Conservation (phyloP, 345 rosid genomes). For the Rubroshorea leprosula region DNA sequence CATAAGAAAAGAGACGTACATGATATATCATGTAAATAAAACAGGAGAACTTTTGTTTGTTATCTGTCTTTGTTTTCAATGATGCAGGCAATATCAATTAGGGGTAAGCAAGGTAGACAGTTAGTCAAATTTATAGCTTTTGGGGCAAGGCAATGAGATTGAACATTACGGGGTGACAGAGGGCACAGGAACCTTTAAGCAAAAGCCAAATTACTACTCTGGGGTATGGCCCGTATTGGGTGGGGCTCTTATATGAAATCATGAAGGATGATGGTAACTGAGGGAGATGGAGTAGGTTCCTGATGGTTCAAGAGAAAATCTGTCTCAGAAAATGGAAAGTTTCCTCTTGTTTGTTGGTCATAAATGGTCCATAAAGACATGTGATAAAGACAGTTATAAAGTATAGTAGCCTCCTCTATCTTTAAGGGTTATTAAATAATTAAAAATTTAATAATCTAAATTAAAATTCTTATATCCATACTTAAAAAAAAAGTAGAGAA, state of each 20-base stretch:
- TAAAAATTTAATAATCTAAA: too few relatives aligned
- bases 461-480: too few relatives aligned
- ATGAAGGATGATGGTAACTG: background rate
- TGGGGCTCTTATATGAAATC: background rate
- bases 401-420: too few relatives aligned
- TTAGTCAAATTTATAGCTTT: background rate
- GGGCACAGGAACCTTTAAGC: background rate
- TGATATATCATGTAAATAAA: background rate
- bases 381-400: too few relatives aligned
- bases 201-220: background rate
- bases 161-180: background rate
- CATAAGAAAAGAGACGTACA: too few relatives aligned
- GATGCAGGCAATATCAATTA: background rate
- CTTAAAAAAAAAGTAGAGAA: too few relatives aligned
- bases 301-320: background rate
- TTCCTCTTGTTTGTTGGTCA: background rate
- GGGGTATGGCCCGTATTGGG: background rate
- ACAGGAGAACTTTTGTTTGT: background rate
- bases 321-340: background rate
- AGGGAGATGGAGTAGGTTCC: background rate
- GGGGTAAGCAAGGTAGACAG: background rate
- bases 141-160: background rate
- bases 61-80: background rate
- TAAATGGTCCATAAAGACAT: background rate
- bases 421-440: too few relatives aligned